phyloP scores from a whole-genome alignment of 23 red algal genomes.

The Gracilaria vermiculophylla region DNA sequence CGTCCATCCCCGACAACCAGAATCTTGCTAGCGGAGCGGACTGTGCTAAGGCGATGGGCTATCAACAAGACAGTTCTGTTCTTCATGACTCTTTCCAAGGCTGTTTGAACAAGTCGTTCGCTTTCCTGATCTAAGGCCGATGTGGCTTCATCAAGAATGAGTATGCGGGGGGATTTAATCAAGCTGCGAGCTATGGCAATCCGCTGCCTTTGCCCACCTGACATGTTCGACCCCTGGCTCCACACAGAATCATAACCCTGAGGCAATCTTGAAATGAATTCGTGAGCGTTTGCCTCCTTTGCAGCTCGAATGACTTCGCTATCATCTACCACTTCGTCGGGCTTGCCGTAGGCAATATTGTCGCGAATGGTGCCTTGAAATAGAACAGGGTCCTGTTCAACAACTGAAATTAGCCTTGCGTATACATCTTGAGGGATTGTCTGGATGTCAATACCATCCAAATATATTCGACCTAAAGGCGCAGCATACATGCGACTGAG shows the following conservation, averaged over 20 bases:
- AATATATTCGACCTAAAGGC: constrained; percentile 42
- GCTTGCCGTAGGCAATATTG: constrained; percentile 79
- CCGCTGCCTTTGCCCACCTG: constrained; percentile 82
- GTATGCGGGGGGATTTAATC: constrained; percentile 62
- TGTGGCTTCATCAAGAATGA: constrained; percentile 91
- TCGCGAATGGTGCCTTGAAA: constrained; percentile 81
- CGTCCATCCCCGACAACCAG: constrained; percentile 76
- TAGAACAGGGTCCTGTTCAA: constrained; percentile 79
- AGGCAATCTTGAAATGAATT: constrained; percentile 74
- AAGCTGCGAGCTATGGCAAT: constrained; percentile 87
- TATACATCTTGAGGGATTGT: constrained; percentile 36
- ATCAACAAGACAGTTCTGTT: constrained; percentile 87
- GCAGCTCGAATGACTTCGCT: constrained; percentile 64
- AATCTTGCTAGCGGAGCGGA: constrained; percentile 81
- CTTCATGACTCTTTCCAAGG: constrained; percentile 69
- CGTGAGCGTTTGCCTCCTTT: constrained; percentile 76
- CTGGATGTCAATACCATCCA: constrained; percentile 63
- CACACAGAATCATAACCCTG: constrained; percentile 82
- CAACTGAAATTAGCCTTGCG: constrained; percentile 45
- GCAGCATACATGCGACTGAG: constrained; percentile 76
- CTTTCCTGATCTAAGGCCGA: constrained; percentile 87
- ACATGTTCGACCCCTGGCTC: constrained; percentile 72
- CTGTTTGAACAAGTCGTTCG: constrained; percentile 85
- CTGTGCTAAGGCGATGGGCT: constrained; percentile 87
- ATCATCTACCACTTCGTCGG: constrained; percentile 38